Conservation (phyloP, 78 protist genomes). For the slime mould (Dictyostelium discoideum) region dicty_2.7 NC_007091.3:415001-415500, state of each 20-base stretch:
- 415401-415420: constrained; percentile 88
- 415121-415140: constrained; percentile 69
- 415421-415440: constrained; percentile 91
- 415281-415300: constrained; percentile 49
- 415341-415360: constrained; percentile 84
- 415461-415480: constrained; percentile 90
- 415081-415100: constrained; percentile 69
- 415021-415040: constrained; percentile 83
- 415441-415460: constrained; percentile 71
- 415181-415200: constrained; percentile 80
- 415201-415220: constrained; percentile 90
- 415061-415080: constrained; percentile 90
- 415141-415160: constrained; percentile 52
- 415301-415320: constrained; percentile 68
- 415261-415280: constrained; percentile 80
- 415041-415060: constrained; percentile 92
- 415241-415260: constrained; percentile 25
- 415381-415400: constrained; percentile 87
- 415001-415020: constrained; percentile 85
- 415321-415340: constrained; percentile 91
- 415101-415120: neutral
- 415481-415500: constrained; percentile 92
- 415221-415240: constrained; percentile 89
- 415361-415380: constrained; percentile 95
- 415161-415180: neutral